Evolutionary conservation across 345 rosid genomes (phyloP), one percentile per base, ranked within the genome.

Genomic region (Bruguiera gymnorhiza): DNA sequence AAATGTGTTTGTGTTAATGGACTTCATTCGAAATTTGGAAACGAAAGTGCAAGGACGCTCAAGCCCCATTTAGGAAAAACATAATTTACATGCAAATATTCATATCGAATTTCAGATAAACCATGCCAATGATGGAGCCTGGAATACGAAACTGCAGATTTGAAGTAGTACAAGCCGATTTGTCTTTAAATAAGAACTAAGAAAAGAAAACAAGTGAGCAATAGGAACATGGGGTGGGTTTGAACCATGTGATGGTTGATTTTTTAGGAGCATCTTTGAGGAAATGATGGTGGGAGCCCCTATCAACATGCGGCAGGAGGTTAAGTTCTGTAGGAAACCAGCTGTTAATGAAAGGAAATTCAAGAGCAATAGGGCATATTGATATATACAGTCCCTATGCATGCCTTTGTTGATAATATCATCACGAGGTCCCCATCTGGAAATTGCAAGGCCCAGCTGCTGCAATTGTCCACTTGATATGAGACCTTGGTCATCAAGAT

Each of bases 161-260:
- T 11, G 21, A 59, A 2, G 0, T 62, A 23, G 34, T 8, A 7
- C 15, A 1, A 53, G 19, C 16, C 21, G 55, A 29, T 19, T 51
- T 69, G 65, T 62, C 9, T 68, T 24, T 64, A 31, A 36, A 13
- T 23, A 52, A 34, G 23, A 34, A 8, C 0, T 8, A 1, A 8
- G 37, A 34, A 10, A 31, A 32, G 23, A 29, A 7, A 69, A 51
- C 43, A 30, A 56, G 43, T 29, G 67, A 48, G 46, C 55, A 53
- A 43, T 60, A 46, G 57, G 80, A 76, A 75, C 76, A 70, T 79
- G 81, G 82, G 78, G 75, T 63, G 62, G 65, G 76, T 65, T 74
- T 60, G 73, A 34, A 65, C 26, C 86, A 81, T 83, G 83, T 81
- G 88, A 84, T 76, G 74, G 87, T 76, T 84, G 76, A 72, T 60